These are phyloP conservation scores for Sporothrix pallida DNA, from an alignment of 2,329 filamentous ascomycete genomes.

Conservation along the genomic window DNA sequence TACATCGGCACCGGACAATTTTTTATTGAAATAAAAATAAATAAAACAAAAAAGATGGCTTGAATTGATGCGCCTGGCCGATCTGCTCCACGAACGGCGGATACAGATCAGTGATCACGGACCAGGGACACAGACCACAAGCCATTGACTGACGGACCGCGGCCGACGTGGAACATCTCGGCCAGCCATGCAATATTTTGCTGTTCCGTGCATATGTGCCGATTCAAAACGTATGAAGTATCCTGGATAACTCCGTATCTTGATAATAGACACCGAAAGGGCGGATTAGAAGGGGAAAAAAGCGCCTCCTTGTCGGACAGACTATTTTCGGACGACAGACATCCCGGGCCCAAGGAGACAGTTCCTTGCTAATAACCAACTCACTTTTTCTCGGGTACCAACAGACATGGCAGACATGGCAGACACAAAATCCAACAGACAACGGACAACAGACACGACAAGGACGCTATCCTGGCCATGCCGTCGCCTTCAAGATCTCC, in stretches of 20 bases:
- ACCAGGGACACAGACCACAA: neutral
- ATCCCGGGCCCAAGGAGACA: neutral
- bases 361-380: neutral
- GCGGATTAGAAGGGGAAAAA: too few species aligned
- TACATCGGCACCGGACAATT: neutral
- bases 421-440: neutral
- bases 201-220: too few species aligned
- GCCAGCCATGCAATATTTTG: neutral
- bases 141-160: neutral
- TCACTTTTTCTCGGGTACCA: neutral
- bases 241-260: too few species aligned
- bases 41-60: neutral
- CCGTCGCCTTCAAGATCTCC: neutral
- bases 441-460: neutral
- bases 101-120: neutral
- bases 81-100: neutral
- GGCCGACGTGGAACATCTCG: neutral
- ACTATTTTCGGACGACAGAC: neutral
- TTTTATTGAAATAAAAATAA: neutral
- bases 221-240: too few species aligned
- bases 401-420: neutral
- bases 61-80: neutral
- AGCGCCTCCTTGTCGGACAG: neutral
- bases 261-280: too few species aligned
- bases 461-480: neutral